Evolutionary conservation across 2,329 filamentous ascomycete genomes (phyloP).

Genomic region (Chaetomiaceae sp.): DNA sequence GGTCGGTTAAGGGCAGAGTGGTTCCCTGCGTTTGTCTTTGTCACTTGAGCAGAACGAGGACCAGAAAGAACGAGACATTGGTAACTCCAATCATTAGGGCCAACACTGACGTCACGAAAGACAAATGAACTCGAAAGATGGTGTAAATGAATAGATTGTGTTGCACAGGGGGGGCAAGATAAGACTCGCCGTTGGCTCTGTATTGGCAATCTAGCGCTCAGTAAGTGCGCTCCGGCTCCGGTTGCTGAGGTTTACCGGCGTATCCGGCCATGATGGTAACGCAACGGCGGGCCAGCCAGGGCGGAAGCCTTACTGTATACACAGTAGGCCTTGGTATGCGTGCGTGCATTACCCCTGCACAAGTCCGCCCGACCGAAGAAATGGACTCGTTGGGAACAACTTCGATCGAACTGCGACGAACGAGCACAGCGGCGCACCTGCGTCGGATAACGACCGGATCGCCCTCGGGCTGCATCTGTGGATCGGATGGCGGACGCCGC

Average conservation of each 20-base stretch:
- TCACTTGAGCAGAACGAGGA: not conserved
- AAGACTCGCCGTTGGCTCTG: not conserved
- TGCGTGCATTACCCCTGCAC: too few species aligned
- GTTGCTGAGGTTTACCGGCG: slow-evolving; percentile 23
- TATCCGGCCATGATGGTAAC: slow-evolving; percentile 8
- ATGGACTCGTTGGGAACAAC: too few species aligned
- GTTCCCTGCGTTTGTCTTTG: not conserved
- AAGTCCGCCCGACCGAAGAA: too few species aligned
- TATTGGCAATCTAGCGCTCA: slow-evolving; percentile 14
- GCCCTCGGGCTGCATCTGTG: not conserved
- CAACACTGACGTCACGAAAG: slow-evolving; percentile 6
- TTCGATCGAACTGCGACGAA: not conserved
- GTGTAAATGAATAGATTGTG: not conserved
- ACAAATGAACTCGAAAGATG: not conserved
- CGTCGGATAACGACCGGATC: slow-evolving; percentile 1
- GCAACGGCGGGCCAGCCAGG: not conserved
- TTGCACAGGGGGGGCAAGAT: not conserved
- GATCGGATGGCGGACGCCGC: not conserved
- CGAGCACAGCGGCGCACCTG: not conserved
- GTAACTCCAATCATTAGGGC: slow-evolving; percentile 1
- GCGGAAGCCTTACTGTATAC: not conserved
- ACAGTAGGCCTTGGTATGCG: too few species aligned
- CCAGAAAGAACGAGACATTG: not conserved
- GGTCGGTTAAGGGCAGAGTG: not conserved
- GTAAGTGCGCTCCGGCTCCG: slow-evolving; percentile 24